These are phyloP conservation scores for Huntiella bhutanensis DNA, from an alignment of 2,329 filamentous ascomycete species.

Conservation along the genomic window DNA sequence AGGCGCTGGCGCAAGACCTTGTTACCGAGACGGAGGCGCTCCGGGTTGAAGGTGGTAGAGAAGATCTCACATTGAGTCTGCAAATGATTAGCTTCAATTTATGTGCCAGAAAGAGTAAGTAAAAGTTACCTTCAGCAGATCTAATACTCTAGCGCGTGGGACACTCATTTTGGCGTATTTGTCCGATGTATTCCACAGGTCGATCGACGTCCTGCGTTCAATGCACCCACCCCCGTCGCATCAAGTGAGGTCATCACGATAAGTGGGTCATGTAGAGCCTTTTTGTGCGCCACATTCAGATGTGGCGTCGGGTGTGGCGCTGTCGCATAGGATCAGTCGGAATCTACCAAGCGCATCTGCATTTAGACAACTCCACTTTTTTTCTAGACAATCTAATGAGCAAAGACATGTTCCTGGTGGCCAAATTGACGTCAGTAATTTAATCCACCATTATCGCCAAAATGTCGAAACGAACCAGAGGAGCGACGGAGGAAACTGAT, in stretches of 20 bases:
- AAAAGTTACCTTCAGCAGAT: constrained; percentile 55
- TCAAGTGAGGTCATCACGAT: constrained; percentile 8
- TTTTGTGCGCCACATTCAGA: constrained; percentile 5
- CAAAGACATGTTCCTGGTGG: not conserved
- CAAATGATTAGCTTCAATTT: constrained; percentile 13
- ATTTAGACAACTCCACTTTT: too few species aligned
- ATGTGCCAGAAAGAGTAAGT: not conserved
- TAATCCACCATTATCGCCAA: not conserved
- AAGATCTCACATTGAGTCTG: constrained; percentile 87
- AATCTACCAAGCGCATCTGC: too few species aligned
- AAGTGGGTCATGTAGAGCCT: constrained; percentile 7
- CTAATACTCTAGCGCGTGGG: constrained; percentile 41
- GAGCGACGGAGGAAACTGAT: constrained; percentile 6
- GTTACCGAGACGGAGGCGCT: constrained; percentile 65
- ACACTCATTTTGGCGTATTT: constrained; percentile 37
- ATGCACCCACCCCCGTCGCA: constrained; percentile 10
- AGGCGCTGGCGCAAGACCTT: constrained; percentile 81
- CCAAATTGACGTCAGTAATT: not conserved
- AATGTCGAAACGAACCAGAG: constrained; percentile 11
- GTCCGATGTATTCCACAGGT: not conserved
- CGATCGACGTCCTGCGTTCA: not conserved
- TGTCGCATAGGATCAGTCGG: constrained; percentile 5
- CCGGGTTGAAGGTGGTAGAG: constrained; percentile 76
- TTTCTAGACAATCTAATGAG: too few species aligned
- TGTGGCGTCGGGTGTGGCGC: constrained; percentile 7